Evolutionary conservation across 805 yeast species (phyloP).

Genomic region (Schizosaccharomyces octosporus): DNA sequence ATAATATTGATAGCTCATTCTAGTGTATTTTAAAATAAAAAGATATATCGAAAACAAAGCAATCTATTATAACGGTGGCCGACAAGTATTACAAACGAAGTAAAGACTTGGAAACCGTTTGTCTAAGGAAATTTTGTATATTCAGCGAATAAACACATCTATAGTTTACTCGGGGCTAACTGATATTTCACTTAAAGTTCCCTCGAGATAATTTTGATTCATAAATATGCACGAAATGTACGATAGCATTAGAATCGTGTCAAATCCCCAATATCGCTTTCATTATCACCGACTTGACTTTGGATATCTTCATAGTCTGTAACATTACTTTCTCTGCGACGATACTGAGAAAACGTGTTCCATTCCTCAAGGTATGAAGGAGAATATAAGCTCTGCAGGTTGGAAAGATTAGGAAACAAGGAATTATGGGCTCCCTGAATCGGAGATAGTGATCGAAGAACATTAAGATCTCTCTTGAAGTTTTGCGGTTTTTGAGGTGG

Average conservation of each 20-base stretch:
- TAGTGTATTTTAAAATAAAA: too few relatives aligned
- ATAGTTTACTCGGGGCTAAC: too few relatives aligned
- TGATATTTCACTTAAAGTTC: too few relatives aligned
- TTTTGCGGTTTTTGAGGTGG: constrained; percentile 11
- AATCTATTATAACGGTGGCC: too few relatives aligned
- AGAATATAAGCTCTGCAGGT: not conserved
- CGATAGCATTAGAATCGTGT: not conserved
- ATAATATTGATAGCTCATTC: too few relatives aligned
- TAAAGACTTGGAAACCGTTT: too few relatives aligned
- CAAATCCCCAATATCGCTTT: not conserved
- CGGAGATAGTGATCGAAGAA: not conserved
- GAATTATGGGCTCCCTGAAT: not conserved
- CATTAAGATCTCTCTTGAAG: constrained; percentile 9
- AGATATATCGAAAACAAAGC: too few relatives aligned
- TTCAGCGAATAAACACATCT: too few relatives aligned
- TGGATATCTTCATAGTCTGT: not conserved
- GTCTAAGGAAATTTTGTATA: too few relatives aligned
- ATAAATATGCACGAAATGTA: not conserved
- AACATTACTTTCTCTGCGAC: not conserved
- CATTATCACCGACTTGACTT: not conserved
- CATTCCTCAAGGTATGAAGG: not conserved
- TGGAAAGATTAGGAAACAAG: not conserved
- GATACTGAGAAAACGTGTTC: not conserved
- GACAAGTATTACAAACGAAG: too few relatives aligned
- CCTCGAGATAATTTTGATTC: not conserved